Conservation (phyloP, 2,329 filamentous ascomycete species). For the Zymoseptoria ardabiliae region DNA sequence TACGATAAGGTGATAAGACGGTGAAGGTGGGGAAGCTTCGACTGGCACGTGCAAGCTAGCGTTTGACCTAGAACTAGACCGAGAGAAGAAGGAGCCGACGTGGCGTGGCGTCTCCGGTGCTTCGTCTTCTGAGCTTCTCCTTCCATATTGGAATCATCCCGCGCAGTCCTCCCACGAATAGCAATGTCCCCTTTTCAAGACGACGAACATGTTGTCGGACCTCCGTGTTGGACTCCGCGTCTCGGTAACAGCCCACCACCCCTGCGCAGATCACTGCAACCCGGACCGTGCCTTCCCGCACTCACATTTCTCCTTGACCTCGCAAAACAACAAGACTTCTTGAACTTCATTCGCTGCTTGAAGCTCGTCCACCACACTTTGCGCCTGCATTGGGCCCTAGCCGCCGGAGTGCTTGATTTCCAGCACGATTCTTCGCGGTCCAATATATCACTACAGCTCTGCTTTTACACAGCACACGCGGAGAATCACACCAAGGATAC, state of each 20-base stretch:
- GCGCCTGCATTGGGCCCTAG: not conserved
- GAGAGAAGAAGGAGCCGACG: not conserved
- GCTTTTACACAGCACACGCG: not conserved
- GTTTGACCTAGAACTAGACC: conserved; percentile 1
- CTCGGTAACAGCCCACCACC: not conserved
- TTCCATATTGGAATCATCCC: not conserved
- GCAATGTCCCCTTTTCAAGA: no score
- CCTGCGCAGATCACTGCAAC: not conserved
- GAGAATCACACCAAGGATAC: no score
- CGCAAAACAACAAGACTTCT: conserved; percentile 7
- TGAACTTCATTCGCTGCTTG: conserved; percentile 11
- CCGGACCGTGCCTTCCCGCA: not conserved
- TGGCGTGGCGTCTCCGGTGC: not conserved
- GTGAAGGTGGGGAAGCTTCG: conserved; percentile 1
- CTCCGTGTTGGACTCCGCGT: no score
- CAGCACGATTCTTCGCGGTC: not conserved
- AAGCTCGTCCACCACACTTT: not conserved
- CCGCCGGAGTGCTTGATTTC: not conserved
- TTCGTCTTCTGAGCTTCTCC: not conserved
- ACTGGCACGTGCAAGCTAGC: conserved; percentile 1
- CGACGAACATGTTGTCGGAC: no score
- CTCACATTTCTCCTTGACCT: not conserved
- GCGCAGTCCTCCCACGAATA: no score
- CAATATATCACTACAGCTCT: not conserved
- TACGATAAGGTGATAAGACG: not conserved